These are phyloP conservation scores for Escovopsis weberi DNA, from an alignment of 2,329 filamentous ascomycete species.

Conservation along the genomic window DNA sequence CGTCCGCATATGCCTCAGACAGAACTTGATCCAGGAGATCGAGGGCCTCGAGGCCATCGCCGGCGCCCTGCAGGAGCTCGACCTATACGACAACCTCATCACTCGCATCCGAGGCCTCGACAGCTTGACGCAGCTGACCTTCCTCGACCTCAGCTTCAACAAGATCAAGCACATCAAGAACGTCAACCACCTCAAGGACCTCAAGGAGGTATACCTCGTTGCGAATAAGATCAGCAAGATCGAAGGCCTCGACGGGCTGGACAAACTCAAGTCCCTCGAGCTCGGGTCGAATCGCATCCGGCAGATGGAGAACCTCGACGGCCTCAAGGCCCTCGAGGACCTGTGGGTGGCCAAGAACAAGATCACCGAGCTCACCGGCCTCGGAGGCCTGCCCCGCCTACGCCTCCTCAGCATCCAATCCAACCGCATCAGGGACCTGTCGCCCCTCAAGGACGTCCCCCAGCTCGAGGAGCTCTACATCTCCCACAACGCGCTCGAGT, in stretches of 20 bases:
- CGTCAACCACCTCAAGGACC: slow-evolving; percentile 58
- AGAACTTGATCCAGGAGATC: slow-evolving; percentile 76
- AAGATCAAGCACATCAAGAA: slow-evolving; percentile 98
- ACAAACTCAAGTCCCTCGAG: slow-evolving; percentile 68
- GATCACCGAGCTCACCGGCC: slow-evolving; percentile 67
- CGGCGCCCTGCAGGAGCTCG: slow-evolving; percentile 62
- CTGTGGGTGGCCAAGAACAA: slow-evolving; percentile 96
- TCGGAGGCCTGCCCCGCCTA: slow-evolving; percentile 62
- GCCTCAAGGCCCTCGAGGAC: slow-evolving; percentile 64
- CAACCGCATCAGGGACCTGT: slow-evolving; percentile 72
- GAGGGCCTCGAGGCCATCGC: slow-evolving; percentile 56
- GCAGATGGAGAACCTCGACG: slow-evolving; percentile 74
- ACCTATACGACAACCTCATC: slow-evolving; percentile 94
- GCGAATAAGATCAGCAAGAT: slow-evolving; percentile 88
- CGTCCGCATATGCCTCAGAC: slow-evolving; percentile 71
- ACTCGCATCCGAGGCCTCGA: slow-evolving; percentile 76
- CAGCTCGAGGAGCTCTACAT: slow-evolving; percentile 88
- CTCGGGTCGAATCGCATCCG: slow-evolving; percentile 84
- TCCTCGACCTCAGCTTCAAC: slow-evolving; percentile 90
- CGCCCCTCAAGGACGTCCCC: slow-evolving; percentile 57
- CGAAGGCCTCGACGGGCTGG: slow-evolving; percentile 65
- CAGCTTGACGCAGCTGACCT: slow-evolving; percentile 57
- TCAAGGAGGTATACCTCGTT: slow-evolving; percentile 80
- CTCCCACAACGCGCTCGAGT: slow-evolving; percentile 79
- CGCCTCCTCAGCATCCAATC: slow-evolving; percentile 88